phyloP scores from a whole-genome alignment of 495 filamentous ascomycete species.

The Letharia lupina region DNA sequence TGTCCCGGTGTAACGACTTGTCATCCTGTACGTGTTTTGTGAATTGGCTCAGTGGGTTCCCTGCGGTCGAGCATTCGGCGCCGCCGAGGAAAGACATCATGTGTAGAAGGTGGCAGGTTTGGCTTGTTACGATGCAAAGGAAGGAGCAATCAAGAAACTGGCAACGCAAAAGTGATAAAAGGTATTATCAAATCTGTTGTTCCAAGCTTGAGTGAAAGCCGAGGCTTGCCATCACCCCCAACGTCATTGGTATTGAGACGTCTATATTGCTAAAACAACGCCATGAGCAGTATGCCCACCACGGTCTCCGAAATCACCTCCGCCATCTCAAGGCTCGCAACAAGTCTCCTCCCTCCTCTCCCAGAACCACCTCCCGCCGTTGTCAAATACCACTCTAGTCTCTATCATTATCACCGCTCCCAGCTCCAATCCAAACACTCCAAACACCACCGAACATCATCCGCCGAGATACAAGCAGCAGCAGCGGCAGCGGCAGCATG shows the following conservation, averaged over 20 bases:
- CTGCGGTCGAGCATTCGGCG: slow-evolving; percentile 92
- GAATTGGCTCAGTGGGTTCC: slow-evolving; percentile 93
- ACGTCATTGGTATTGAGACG: not conserved
- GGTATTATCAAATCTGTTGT: not conserved
- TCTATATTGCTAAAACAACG: slow-evolving; percentile 4
- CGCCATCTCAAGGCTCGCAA: not conserved
- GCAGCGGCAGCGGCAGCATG: slow-evolving; percentile 38
- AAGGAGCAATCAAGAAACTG: not conserved
- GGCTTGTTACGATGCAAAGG: not conserved
- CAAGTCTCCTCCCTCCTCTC: not conserved
- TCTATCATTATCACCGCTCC: not conserved
- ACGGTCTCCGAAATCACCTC: not conserved
- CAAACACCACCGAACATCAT: slow-evolving; percentile 1
- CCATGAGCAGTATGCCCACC: not conserved
- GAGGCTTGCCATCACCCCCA: not conserved
- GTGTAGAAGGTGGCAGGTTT: not conserved
- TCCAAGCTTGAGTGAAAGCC: not conserved
- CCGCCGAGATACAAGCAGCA: slow-evolving; percentile 1
- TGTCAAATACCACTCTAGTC: not conserved
- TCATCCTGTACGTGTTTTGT: slow-evolving; percentile 91
- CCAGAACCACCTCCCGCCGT: not conserved
- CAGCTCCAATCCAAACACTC: not conserved
- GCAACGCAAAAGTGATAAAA: not conserved
- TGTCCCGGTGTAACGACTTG: slow-evolving; percentile 84
- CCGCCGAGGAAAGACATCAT: slow-evolving; percentile 91